Base-by-base conservation (phyloP, 495 filamentous ascomycete genomes). In the Tuber borchii region DNA sequence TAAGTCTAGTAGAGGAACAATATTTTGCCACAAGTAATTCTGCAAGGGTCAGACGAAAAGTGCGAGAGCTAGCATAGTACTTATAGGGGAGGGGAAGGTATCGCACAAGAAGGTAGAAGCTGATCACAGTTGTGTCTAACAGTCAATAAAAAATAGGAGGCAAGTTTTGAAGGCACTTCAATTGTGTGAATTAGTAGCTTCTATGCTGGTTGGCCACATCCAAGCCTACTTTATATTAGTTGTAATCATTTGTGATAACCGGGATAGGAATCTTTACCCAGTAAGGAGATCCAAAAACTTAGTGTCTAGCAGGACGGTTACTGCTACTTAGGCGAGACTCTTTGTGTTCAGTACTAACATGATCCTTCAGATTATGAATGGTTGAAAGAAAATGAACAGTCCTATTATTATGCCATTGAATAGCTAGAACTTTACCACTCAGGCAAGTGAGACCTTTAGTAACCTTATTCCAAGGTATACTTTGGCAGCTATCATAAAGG, bases 91-190 rank as follows among this genome's bases (percentile, higher is more conserved):
- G 42, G 10, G 42, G 10, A 10, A 43, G 42, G 4, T 43, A 10
- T n/a, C n/a, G n/a, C n/a, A n/a, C n/a, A n/a, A n/a, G n/a, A n/a
- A n/a, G n/a, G n/a, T n/a, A n/a, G n/a, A n/a, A n/a, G n/a, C n/a
- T n/a, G n/a, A n/a, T n/a, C n/a, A n/a, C n/a, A n/a, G n/a, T n/a
- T n/a, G n/a, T n/a, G n/a, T n/a, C n/a, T n/a, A n/a, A n/a, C n/a
- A n/a, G n/a, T n/a, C n/a, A n/a, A n/a, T n/a, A 80, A 72, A 83
- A 79, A 16, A 82, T 40, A 17, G 74, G 74, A 44, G 74, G 79
- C 75, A 48, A 83, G 48, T 68, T 80, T 39, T 74, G 39, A 20
- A 40, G 22, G 22, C 48, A 78, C 31, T 37, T 70, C n/a, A 71
- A 39, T 39, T 83, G 76, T 14, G 69, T 80, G n/a, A 76, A 56